phyloP scores from a whole-genome alignment of 768 basidiomycete genomes.

The Boletus barrowsii region DNA sequence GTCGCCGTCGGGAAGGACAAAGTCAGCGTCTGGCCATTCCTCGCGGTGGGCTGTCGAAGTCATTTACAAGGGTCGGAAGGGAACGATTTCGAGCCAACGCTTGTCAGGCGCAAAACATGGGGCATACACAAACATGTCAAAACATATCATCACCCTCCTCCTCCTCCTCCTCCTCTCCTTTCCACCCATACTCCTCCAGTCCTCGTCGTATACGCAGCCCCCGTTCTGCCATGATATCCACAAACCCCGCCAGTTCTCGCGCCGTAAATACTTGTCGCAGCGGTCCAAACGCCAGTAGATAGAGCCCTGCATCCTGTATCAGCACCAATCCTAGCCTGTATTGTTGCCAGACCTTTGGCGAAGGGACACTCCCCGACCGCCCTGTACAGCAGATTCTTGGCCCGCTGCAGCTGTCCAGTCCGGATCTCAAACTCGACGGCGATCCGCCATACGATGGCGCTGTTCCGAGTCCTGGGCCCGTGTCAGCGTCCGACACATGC shows the following conservation, averaged over 20 bases:
- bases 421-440: conserved; percentile 76
- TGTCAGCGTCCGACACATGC: conserved; percentile 2
- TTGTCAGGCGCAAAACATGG: too few species aligned
- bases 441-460: conserved; percentile 69
- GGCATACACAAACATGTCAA: conserved; percentile 18
- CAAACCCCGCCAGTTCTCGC: conserved; percentile 58
- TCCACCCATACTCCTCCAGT: conserved; percentile 45
- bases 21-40: conserved; percentile 87
- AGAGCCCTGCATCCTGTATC: conserved; percentile 50
- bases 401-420: conserved; percentile 51
- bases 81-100: too few species aligned
- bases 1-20: conserved; percentile 76
- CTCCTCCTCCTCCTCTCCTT: conserved; percentile 28
- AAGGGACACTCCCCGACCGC: conserved; percentile 75
- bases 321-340: conserved; percentile 5
- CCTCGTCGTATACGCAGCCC: conserved; percentile 61
- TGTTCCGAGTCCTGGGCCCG: conserved; percentile 55
- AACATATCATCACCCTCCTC: conserved; percentile 44
- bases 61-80: too few species aligned
- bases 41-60: conserved; percentile 58
- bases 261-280: conserved; percentile 60
- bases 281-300: conserved; percentile 73
- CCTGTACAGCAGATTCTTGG: conserved; percentile 71
- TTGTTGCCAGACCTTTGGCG: conserved; percentile 52
- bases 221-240: conserved; percentile 75